Conservation (phyloP, 2,329 filamentous ascomycete species). For the Verticillium albo-atrum region DNA sequence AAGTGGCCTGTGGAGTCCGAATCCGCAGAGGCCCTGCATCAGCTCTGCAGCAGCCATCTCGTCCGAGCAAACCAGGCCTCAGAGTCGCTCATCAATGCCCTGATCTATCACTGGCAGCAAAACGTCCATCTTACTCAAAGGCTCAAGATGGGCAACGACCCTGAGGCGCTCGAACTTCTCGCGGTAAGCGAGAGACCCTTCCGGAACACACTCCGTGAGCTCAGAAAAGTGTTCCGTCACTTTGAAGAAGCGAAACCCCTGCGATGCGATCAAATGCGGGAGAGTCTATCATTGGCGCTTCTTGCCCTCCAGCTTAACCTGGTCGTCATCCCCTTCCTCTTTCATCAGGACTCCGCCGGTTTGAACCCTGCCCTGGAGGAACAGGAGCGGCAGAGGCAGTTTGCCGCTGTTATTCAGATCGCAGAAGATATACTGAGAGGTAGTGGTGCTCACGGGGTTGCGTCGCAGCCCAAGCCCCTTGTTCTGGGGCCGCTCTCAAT, state of each 20-base stretch:
- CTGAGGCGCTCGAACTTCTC: not conserved
- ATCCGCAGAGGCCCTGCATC: not conserved
- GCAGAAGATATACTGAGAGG: not conserved
- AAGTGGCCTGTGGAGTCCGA: not conserved
- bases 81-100: conserved; percentile 9
- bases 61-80: not conserved
- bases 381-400: not conserved
- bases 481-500: conserved; percentile 2
- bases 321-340: not conserved
- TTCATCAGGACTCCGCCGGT: not conserved
- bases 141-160: not conserved
- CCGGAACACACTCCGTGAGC: not conserved
- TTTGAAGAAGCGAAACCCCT: not conserved
- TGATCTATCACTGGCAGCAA: not conserved
- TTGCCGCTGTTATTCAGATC: not conserved
- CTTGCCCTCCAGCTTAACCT: not conserved
- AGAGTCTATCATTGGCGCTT: not conserved
- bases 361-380: not conserved
- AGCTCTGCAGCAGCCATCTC: not conserved
- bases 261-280: not conserved
- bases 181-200: not conserved
- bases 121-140: not conserved
- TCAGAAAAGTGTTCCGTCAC: not conserved
- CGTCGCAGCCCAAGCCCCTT: not conserved
- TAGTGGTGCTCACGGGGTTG: not conserved